Base-by-base conservation (phyloP, 768 basidiomycete genomes). In the Psilocybe cyanescens region DNA sequence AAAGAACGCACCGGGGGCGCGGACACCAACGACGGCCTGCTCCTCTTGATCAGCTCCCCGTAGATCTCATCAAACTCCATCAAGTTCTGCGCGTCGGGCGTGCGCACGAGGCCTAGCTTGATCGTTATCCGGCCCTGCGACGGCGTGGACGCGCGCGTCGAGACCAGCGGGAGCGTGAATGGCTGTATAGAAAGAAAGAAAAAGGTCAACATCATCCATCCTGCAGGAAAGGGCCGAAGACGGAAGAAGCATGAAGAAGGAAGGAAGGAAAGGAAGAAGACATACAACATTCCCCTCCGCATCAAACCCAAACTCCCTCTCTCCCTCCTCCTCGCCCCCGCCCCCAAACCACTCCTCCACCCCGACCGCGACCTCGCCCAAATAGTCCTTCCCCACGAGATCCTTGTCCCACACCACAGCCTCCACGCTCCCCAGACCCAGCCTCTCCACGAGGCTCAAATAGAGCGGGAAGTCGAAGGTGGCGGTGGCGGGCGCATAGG, bases 391-490 rank as follows among this genome's bases (percentile, higher is more conserved):
- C 24, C 24, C 24, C 24, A 24, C 24, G 24, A 24, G 24, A 24
- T 24, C 24, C 24, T 24, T 24, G 24, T 24, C 24, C 24, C 97
- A 99, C 0, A 95, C 82, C 11, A 97, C 88, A 35, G 94, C 78
- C 74, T 98, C 95, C 46, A 98, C 67, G 1, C 41, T 44, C 41
- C 41, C 41, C 41, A 83, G 86, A 35, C 91, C 90, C 4, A 92
- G 81, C 48, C 80, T 79, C 66, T 91, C 90, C 0, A 89, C 88
- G 29, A 91, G 81, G 14, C 88, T 90, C 16, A 90, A 80, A 66
- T 91, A 92, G 16, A 97, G 81, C 0, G 94, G 91, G 67, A 96
- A 94, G 60, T 97, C 92, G 71, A 95, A 98, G 0, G 94, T 95
- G 9, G 93, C 88, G 67, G 91, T 86, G 62, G 87, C 87, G 9